phyloP scores from a whole-genome alignment of 148 eudicot genomes.

The Polygonum aviculare region DNA sequence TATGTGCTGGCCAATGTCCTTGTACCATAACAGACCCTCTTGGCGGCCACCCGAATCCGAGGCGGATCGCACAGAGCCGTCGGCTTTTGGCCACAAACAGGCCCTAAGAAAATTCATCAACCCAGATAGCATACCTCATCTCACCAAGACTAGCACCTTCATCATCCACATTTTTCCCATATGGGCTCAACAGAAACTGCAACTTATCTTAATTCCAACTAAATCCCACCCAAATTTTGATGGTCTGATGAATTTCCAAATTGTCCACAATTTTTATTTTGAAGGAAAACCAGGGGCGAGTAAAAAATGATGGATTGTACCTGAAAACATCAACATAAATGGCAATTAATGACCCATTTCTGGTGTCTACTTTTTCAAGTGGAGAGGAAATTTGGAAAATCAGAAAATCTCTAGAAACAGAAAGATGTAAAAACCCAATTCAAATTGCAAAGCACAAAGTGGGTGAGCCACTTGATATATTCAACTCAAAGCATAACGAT shows the following conservation, averaged over 20 bases:
- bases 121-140: neutral
- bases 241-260: too few relatives aligned
- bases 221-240: neutral
- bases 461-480: neutral
- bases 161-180: neutral
- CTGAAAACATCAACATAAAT: neutral
- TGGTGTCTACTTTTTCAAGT: neutral
- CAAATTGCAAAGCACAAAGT: neutral
- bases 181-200: neutral
- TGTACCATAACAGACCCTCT: slow-evolving; percentile 72
- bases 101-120: neutral
- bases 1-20: slow-evolving; percentile 60
- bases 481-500: too few relatives aligned
- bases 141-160: neutral
- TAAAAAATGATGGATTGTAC: neutral
- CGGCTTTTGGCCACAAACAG: neutral
- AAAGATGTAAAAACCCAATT: neutral
- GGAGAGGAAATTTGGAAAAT: neutral
- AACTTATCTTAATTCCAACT: neutral
- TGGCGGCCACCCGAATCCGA: neutral
- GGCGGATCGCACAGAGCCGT: neutral
- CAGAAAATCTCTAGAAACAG: neutral
- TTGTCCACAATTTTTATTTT: neutral
- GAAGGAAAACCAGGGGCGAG: neutral
- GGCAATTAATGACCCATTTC: neutral